Evolutionary conservation across 2,329 filamentous ascomycete genomes (phyloP), one percentile per base, ranked within the genome.

Genomic region (Lecanicillium sp.): DNA sequence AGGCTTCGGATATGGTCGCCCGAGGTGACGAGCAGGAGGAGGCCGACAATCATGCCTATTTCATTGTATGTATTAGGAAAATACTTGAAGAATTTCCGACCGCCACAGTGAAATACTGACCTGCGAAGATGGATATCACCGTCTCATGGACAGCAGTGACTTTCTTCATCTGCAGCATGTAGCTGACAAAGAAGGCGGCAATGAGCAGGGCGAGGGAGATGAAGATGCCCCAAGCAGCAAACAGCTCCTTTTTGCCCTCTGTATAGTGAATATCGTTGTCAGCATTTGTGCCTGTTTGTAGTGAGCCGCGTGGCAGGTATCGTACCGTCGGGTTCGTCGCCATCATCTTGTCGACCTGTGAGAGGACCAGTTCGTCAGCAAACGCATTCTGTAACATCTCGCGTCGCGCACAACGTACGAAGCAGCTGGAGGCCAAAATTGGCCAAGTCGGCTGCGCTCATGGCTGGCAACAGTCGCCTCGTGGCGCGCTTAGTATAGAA

Each of bases 61-160:
- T 15, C 11, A 11, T 25, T 11, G 22, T n/a, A 9, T n/a, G 12
- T 12, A 12, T 18, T 25, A 14, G 19, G 13, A 8, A 3, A 6
- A 12, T 6, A 17, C 8, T 11, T n/a, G 17, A 20, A 16, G 11
- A 1, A 22, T 7, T n/a, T 29, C 5, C 38, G 35, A 15, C n/a
- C n/a, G n/a, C n/a, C n/a, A n/a, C n/a, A n/a, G 20, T 20, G 20
- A 41, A 46, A 48, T 29, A 43, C 61, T 38, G 45, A 89, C 88
- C 88, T 42, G 88, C 89, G 67, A 98, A 96, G 58, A 98, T 98
- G 45, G 90, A 96, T 45, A 98, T 80, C 52, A 96, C 92, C 2
- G 92, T 98, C 68, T 98, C 92, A 62, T 98, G 92, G 39, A 98
- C 83, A 19, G 92, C 92, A 55, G 95, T 92, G 41, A 98, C 89